A percentile compares a stretch with the other conserved stretches of the same genome.
These are phyloP conservation scores for Aspergillus spinulosporus DNA, from an alignment of 2,329 filamentous ascomycete species.

Conservation along the genomic window DNA sequence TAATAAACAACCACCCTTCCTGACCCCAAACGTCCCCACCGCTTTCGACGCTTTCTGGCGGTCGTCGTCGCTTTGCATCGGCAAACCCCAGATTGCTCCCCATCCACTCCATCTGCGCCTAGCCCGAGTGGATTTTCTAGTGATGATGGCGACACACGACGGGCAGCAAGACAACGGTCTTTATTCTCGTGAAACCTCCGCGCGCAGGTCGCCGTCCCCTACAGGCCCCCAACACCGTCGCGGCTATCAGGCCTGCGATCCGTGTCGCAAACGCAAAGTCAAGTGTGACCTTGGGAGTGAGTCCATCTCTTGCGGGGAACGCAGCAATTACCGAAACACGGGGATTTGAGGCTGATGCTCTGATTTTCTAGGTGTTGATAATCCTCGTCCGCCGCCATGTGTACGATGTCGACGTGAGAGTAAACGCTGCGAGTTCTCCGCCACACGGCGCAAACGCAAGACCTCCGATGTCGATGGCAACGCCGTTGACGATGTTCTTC, in stretches of 20 bases:
- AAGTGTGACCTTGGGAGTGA: slow-evolving; percentile 52
- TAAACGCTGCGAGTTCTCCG: slow-evolving; percentile 96
- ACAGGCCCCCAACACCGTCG: slow-evolving; percentile 44
- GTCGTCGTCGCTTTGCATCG: slow-evolving; percentile 43
- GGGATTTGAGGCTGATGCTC: slow-evolving; percentile 7
- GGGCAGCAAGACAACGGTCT: slow-evolving; percentile 19
- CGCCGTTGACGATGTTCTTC: slow-evolving; percentile 40
- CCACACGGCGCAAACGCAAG: slow-evolving; percentile 89
- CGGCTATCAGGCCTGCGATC: slow-evolving; percentile 52
- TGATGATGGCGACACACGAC: slow-evolving; percentile 25
- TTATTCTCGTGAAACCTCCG: slow-evolving; percentile 22
- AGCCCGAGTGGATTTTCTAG: slow-evolving; percentile 18
- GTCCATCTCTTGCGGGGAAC: slow-evolving; percentile 19
- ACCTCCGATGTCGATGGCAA: slow-evolving; percentile 51
- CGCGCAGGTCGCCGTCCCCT: slow-evolving; percentile 35
- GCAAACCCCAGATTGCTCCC: slow-evolving; percentile 24
- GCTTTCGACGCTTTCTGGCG: slow-evolving; percentile 37
- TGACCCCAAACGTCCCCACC: slow-evolving; percentile 29
- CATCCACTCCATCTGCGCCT: slow-evolving; percentile 18
- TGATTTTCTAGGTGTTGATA: slow-evolving; percentile 65
- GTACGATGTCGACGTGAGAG: slow-evolving; percentile 90
- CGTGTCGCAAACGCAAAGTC: slow-evolving; percentile 51
- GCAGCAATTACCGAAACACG: not conserved
- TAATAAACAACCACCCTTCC: slow-evolving; percentile 10
- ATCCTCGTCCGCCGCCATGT: slow-evolving; percentile 90